A percentile compares a stretch with the other conserved stretches of the same genome.
These are phyloP conservation scores for Serendipita sp. DNA, from an alignment of 768 basidiomycete species.

Conservation along the genomic window DNA sequence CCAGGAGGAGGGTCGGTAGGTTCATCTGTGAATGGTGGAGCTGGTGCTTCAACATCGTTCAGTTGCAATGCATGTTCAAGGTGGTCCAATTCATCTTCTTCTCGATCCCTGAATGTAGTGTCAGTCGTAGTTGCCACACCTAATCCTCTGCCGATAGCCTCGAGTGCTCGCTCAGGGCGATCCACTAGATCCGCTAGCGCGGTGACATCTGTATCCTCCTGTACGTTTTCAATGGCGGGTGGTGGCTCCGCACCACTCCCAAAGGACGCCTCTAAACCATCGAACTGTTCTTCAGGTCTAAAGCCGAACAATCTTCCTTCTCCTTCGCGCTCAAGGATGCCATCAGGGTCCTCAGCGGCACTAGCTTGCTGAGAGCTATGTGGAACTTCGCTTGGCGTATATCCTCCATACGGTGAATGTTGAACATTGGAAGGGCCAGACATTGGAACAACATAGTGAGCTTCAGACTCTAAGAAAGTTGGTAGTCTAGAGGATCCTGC, in stretches of 20 bases:
- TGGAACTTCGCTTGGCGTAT: neutral
- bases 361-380: neutral
- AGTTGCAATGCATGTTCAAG: neutral
- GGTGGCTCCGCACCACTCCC: conserved; percentile 52
- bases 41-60: conserved; percentile 42
- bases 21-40: conserved; percentile 70
- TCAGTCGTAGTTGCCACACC: conserved; percentile 29
- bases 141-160: conserved; percentile 40
- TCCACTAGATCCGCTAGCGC: conserved; percentile 37
- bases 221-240: conserved; percentile 59
- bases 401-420: neutral
- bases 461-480: conserved; percentile 67
- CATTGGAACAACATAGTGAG: conserved; percentile 52
- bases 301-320: conserved; percentile 75
- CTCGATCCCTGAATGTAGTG: conserved; percentile 14
- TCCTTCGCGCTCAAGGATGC: conserved; percentile 22
- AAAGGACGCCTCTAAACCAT: conserved; percentile 58
- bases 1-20: conserved; percentile 79
- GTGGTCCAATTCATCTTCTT: conserved; percentile 6
- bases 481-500: conserved; percentile 32
- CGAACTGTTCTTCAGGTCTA: conserved; percentile 51
- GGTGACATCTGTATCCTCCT: conserved; percentile 52
- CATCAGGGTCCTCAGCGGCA: neutral
- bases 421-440: conserved; percentile 17
- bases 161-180: conserved; percentile 36